These are phyloP conservation scores for Apiospora rasikravindrae DNA, from an alignment of 2,329 filamentous ascomycete species.

Conservation along the genomic window DNA sequence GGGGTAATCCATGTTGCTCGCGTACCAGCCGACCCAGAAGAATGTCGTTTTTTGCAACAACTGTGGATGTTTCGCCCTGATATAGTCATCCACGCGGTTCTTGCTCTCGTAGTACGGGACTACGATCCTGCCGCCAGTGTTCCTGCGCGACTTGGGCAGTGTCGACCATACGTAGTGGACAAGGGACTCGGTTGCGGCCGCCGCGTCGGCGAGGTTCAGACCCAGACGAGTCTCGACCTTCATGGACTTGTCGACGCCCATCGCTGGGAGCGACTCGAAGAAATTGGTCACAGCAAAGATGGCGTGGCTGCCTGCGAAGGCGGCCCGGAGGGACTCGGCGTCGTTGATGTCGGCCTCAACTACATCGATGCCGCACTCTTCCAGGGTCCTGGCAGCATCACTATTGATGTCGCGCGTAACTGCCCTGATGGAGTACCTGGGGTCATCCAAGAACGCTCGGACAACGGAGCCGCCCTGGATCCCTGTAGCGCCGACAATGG, in stretches of 20 bases:
- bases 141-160: constrained; percentile 20
- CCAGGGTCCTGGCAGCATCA: constrained; percentile 24
- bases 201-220: constrained; percentile 19
- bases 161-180: constrained; percentile 21
- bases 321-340: constrained; percentile 21
- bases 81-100: constrained; percentile 18
- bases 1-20: constrained; percentile 21
- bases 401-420: constrained; percentile 26
- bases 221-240: constrained; percentile 19
- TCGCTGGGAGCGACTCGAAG: constrained; percentile 15
- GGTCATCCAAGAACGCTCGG: constrained; percentile 24
- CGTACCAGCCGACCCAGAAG: constrained; percentile 22
- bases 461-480: constrained; percentile 31
- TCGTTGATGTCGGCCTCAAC: constrained; percentile 27
- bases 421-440: constrained; percentile 28
- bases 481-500: constrained; percentile 31
- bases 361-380: constrained; percentile 26
- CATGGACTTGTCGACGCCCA: constrained; percentile 13
- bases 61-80: constrained; percentile 3
- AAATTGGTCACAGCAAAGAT: constrained; percentile 32
- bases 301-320: constrained; percentile 29
- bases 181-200: constrained; percentile 7
- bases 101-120: constrained; percentile 23
- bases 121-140: constrained; percentile 16
- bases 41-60: constrained; percentile 22